Evolutionary conservation across 352 stramenopile genomes (phyloP), one percentile per base, ranked within the genome.

Genomic region (Phytophthora nicotianae): DNA sequence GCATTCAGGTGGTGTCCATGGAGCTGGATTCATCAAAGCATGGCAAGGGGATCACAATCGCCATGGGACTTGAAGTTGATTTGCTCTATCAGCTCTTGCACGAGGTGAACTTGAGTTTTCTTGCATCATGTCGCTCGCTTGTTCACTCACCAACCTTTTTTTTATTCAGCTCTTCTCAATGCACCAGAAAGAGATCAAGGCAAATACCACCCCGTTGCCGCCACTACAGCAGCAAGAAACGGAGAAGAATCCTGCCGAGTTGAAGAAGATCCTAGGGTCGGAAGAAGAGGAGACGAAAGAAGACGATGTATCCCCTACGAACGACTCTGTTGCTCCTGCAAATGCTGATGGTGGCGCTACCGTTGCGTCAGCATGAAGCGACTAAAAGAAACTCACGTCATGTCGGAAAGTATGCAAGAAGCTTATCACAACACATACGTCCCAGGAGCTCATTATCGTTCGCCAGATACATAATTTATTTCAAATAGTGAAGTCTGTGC

Each of bases 41-140:
- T 42, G 10, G 56, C 6, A 88, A 89, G 58, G 62, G 70, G 0
- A 32, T 92, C 19, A 94, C 83, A 20, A 85, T 94, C 50, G 80
- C 85, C 5, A 94, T 85, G 71, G 85, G 85, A 0, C 54, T 94
- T 0, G 85, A 94, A 62, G 75, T 92, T 17, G 83, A 92, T 29
- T 67, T 92, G 50, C 77, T 92, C 5, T 83, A 82, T 60, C 75
- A 94, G 50, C 71, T 94, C 21, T 51, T 94, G 20, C 52, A 68
- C 2, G 81, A 94, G 77, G 79, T 91, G 40, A 24, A 45, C 17
- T 17, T 3, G 16, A n/a, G 41, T 40, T 35, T 24, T 37, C 26
- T 17, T 38, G 8, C 35, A n/a, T 40, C 16, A 20, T 20, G 23
- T 53, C 19, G 24, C 40, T 47, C 21, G 21, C 20, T 57, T 9